phyloP scores from a whole-genome alignment of 1,139 yeast genomes.

The Pneumocystis oryctolagi region DNA sequence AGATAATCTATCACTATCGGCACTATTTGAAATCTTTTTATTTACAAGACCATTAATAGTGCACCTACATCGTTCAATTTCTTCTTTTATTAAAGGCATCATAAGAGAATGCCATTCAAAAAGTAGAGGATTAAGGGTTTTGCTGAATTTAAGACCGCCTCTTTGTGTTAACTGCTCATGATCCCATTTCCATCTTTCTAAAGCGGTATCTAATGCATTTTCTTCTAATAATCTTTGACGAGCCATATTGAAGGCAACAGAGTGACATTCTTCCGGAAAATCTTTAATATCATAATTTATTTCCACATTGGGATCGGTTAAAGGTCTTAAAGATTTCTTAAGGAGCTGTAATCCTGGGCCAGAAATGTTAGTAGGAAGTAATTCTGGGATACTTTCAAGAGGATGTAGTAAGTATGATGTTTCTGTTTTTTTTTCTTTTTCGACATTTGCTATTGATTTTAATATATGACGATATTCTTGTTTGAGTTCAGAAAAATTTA shows the following conservation, averaged over 20 bases:
- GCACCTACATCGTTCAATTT: slow-evolving; percentile 31
- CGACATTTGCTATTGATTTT: slow-evolving; percentile 1
- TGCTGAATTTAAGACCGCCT: slow-evolving; percentile 41
- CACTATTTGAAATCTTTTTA: background rate
- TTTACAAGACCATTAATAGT: slow-evolving; percentile 10
- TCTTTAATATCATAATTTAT: slow-evolving; percentile 20
- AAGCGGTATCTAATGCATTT: slow-evolving; percentile 71
- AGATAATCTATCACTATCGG: slow-evolving; percentile 36
- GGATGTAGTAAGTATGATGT: slow-evolving; percentile 7
- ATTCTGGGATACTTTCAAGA: slow-evolving; percentile 29
- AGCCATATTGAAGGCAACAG: slow-evolving; percentile 41
- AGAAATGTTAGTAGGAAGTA: slow-evolving; percentile 25
- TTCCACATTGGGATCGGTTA: slow-evolving; percentile 19
- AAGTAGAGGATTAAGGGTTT: slow-evolving; percentile 53
- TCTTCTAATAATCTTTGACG: slow-evolving; percentile 67
- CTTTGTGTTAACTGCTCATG: slow-evolving; percentile 53
- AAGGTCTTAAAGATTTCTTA: slow-evolving; percentile 13
- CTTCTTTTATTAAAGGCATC: slow-evolving; percentile 54
- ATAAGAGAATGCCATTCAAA: slow-evolving; percentile 66
- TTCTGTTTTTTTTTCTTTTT: slow-evolving; percentile 1
- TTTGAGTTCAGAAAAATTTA: slow-evolving; percentile 29
- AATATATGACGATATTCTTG: slow-evolving; percentile 16
- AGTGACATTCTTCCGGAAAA: slow-evolving; percentile 40
- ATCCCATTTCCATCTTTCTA: slow-evolving; percentile 74
- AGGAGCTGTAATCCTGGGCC: slow-evolving; percentile 16